Conservation (phyloP, 2,329 filamentous ascomycete species). For the Colletotrichum cereale region DNA sequence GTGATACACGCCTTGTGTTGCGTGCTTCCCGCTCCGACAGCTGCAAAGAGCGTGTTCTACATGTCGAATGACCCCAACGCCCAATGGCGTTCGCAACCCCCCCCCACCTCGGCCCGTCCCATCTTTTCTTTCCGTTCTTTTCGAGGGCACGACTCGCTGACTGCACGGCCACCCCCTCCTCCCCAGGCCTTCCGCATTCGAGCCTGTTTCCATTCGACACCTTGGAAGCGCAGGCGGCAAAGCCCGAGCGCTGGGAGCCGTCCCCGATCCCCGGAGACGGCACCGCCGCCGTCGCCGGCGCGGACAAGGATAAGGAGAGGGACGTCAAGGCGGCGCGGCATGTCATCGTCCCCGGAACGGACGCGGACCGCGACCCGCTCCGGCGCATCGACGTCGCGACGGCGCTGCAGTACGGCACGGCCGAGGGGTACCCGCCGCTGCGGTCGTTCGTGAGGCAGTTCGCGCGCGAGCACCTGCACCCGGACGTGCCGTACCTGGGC, state of each 20-base stretch:
- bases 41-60: not conserved
- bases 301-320: not conserved
- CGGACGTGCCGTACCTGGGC: slow-evolving; percentile 80
- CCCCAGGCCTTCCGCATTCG: slow-evolving; percentile 84
- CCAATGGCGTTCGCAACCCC: slow-evolving; percentile 7
- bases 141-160: slow-evolving; percentile 1
- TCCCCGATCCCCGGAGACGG: slow-evolving; percentile 62
- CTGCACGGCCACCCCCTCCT: not conserved
- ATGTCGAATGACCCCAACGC: not conserved
- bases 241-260: slow-evolving; percentile 79
- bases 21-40: slow-evolving; percentile 23
- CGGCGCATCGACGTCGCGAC: slow-evolving; percentile 84
- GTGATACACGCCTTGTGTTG: slow-evolving; percentile 33
- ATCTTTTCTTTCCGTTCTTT: not conserved
- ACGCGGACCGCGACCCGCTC: slow-evolving; percentile 66
- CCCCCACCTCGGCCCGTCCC: slow-evolving; percentile 2
- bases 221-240: slow-evolving; percentile 83
- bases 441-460: slow-evolving; percentile 85
- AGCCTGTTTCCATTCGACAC: slow-evolving; percentile 92
- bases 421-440: slow-evolving; percentile 84
- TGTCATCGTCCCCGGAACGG: slow-evolving; percentile 76
- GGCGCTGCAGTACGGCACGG: slow-evolving; percentile 89
- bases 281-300: slow-evolving; percentile 47
- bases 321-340: slow-evolving; percentile 56
- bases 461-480: slow-evolving; percentile 80